Base-by-base conservation (phyloP, 2,329 filamentous ascomycete genomes). In the Pseudogymnoascus sp. region DNA sequence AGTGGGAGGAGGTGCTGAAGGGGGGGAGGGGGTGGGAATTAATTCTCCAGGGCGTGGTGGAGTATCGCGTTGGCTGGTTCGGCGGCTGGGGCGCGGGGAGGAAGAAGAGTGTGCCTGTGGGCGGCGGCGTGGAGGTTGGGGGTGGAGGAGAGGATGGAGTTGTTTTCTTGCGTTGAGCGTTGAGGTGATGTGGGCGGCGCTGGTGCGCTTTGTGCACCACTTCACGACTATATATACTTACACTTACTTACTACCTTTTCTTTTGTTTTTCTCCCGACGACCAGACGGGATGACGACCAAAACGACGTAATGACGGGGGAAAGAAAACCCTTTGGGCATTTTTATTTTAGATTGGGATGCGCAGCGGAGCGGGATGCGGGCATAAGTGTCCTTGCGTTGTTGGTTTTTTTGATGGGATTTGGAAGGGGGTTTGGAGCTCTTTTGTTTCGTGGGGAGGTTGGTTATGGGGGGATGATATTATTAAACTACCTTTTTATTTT, bases 1-100 rank as follows among this genome's bases (percentile, higher is more conserved):
- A 92, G 10, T 99, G 94, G 94, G 91, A 96, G 72, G 84, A 86
- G 64, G 92, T 97, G 55, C 80, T 97, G 59, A 85, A 95, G 66
- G 10, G 10, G 3, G 39, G 39, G 1, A 89, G 97, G 73, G 90
- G 93, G 48, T 99, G 97, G 68, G 91, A 97, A 67, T 81, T 99
- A 58, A 93, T 97, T 64, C 84, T 99, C 42, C 87, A 94, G 68
- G 94, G 94, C 21, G 89, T 94, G 12, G 80, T 99, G 67, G 92
- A 92, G 71, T 99, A 99, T 70, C 9, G 39, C 5, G 18, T 42
- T 12, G 83, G 78, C 31, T 75, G 86, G 35, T 83, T 83, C 2
- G 25, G 25, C 1, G 27, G 31, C 12, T 58, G 25, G 48, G 48
- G 48, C 2, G 31, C 25, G 31, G 31, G 31, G 48, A 35, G 48